Conservation (phyloP, 164 flowering plant species). For the Taxillus chinensis region DNA sequence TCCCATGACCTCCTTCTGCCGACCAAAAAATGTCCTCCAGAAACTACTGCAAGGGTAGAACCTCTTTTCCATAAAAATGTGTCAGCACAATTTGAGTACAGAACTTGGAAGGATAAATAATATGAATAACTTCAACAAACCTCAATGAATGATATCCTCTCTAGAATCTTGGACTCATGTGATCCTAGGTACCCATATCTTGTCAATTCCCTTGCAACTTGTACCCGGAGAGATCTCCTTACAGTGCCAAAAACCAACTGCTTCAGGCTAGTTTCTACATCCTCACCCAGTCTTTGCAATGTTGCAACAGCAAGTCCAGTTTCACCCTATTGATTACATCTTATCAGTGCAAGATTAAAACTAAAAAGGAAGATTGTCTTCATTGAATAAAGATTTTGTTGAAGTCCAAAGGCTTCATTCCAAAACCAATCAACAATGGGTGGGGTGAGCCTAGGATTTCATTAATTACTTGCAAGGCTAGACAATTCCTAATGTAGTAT, state of each 20-base stretch:
- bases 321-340: slow-evolving; percentile 62
- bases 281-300: slow-evolving; percentile 95
- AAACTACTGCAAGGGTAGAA: slow-evolving; percentile 85
- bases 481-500: no score
- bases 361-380: background rate
- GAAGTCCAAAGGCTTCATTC: no score
- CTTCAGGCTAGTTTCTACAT: slow-evolving; percentile 62
- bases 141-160: slow-evolving; percentile 72
- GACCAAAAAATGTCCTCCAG: slow-evolving; percentile 50
- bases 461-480: no score
- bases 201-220: slow-evolving; percentile 67
- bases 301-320: slow-evolving; percentile 72
- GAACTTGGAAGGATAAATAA: slow-evolving; percentile 2
- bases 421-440: no score
- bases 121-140: slow-evolving; percentile 22
- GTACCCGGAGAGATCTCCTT: slow-evolving; percentile 67
- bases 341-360: slow-evolving; percentile 12
- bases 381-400: slow-evolving; percentile 3
- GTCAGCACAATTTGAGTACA: slow-evolving; percentile 12
- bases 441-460: no score
- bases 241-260: slow-evolving; percentile 79
- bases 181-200: slow-evolving; percentile 59
- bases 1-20: slow-evolving; percentile 27
- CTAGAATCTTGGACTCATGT: slow-evolving; percentile 58
- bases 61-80: slow-evolving; percentile 42